These are phyloP conservation scores for Talaromyces trachyspermus DNA, from an alignment of 495 filamentous ascomycete species.

Conservation along the genomic window DNA sequence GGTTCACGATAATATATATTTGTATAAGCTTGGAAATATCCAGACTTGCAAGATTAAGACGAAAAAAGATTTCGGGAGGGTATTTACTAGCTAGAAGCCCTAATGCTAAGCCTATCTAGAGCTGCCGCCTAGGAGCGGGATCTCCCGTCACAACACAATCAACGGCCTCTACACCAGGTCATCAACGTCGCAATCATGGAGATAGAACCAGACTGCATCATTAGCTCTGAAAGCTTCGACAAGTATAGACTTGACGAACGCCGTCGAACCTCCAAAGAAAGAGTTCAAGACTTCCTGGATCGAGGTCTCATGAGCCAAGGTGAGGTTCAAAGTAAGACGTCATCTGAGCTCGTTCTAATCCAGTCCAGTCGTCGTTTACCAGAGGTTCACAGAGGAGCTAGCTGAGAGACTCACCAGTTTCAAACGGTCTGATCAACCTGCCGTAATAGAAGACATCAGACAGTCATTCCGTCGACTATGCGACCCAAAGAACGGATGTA, in stretches of 20 bases:
- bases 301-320: neutral
- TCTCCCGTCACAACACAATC: neutral
- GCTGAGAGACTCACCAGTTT: neutral
- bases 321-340: neutral
- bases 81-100: no score
- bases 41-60: no score
- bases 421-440: neutral
- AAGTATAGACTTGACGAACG: neutral
- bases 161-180: neutral
- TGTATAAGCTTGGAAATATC: no score
- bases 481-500: neutral
- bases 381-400: neutral
- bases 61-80: no score
- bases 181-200: neutral
- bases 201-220: neutral
- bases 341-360: neutral
- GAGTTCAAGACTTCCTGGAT: neutral
- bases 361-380: neutral
- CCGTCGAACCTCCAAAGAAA: neutral
- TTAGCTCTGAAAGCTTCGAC: neutral
- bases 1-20: no score
- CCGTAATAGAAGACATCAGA: neutral
- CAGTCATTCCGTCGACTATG: neutral
- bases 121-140: no score
- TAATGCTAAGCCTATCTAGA: no score